Evolutionary conservation across 139 green algal genomes (phyloP).

Genomic region (Chlamydomonas asymmetrica): DNA sequence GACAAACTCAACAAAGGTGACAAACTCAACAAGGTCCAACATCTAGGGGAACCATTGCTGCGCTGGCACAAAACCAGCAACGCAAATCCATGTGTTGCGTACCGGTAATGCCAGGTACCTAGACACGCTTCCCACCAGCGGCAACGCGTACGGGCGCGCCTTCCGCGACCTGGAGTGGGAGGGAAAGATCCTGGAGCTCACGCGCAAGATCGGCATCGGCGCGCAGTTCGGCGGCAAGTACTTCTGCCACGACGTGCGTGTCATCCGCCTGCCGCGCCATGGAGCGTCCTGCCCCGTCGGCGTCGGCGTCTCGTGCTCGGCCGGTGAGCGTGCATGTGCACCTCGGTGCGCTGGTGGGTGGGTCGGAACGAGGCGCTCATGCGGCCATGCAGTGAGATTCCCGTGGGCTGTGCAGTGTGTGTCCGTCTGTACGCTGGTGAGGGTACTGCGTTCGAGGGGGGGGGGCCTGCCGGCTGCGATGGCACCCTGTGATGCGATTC

Average conservation of each 20-base stretch:
- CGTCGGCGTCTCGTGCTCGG: conserved; percentile 53
- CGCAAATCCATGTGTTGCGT: too few relatives aligned
- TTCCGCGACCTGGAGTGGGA: conserved; percentile 56
- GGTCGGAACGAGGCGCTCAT: too few relatives aligned
- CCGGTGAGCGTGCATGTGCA: conserved; percentile 25
- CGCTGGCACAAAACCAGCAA: too few relatives aligned
- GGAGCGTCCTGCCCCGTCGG: conserved; percentile 48
- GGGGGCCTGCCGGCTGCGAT: too few relatives aligned
- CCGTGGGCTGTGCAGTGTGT: too few relatives aligned
- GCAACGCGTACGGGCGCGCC: conserved; percentile 35
- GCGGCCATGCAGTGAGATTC: background rate
- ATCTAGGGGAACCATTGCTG: too few relatives aligned
- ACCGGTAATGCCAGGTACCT: conserved; percentile 45
- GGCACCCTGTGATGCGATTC: too few relatives aligned
- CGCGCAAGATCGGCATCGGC: conserved; percentile 37
- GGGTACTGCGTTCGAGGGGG: too few relatives aligned
- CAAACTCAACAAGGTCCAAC: too few relatives aligned
- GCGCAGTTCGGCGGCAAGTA: conserved; percentile 48
- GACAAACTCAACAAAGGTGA: too few relatives aligned
- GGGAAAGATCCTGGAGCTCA: conserved; percentile 39
- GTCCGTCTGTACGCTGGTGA: too few relatives aligned
- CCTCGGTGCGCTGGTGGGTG: too few relatives aligned
- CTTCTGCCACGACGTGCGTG: conserved; percentile 56
- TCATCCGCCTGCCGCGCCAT: conserved; percentile 48
- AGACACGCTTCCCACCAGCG: conserved; percentile 41